A percentile compares a stretch with the other conserved stretches of the same genome.
Evolutionary conservation across 805 yeast genomes (phyloP).

Genomic region (Metschnikowia gelsemii): DNA sequence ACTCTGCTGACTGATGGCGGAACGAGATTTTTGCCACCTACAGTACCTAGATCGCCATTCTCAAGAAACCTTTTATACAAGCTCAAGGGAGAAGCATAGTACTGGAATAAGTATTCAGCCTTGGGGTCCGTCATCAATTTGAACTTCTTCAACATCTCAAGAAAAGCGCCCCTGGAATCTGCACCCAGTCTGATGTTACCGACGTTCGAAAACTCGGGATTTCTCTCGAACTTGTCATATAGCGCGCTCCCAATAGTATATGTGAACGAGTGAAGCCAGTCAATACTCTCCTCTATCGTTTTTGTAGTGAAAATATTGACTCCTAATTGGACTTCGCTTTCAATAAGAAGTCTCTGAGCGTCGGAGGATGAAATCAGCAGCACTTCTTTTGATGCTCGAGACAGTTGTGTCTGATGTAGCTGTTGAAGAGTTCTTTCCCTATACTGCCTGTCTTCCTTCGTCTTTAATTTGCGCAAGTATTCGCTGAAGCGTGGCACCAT

Average conservation of each 20-base stretch:
- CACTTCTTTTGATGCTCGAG: neutral
- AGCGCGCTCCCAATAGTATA: constrained; percentile 49
- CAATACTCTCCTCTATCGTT: constrained; percentile 45
- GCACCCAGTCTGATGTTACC: constrained; percentile 56
- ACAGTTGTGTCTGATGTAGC: constrained; percentile 10
- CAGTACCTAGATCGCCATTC: constrained; percentile 25
- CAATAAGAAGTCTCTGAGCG: constrained; percentile 41
- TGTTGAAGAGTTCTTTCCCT: constrained; percentile 23
- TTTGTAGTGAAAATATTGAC: constrained; percentile 52
- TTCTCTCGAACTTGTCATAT: constrained; percentile 56
- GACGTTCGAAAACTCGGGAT: constrained; percentile 53
- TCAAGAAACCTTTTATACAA: constrained; percentile 28
- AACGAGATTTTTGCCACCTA: constrained; percentile 47
- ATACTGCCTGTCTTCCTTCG: constrained; percentile 47
- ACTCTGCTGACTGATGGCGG: constrained; percentile 52
- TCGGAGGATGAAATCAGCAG: constrained; percentile 27
- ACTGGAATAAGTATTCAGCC: constrained; percentile 44
- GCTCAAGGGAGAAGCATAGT: constrained; percentile 40
- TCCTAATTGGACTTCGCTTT: constrained; percentile 47
- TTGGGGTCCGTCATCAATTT: constrained; percentile 55
- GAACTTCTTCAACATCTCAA: constrained; percentile 54
- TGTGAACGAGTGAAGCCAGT: constrained; percentile 57
- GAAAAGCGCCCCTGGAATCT: constrained; percentile 45
- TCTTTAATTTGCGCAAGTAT: constrained; percentile 43
- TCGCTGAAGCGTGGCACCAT: constrained; percentile 51